Evolutionary conservation across 768 basidiomycete genomes (phyloP), one percentile per base, ranked within the genome.

Genomic region (Hypholoma sublateritium): DNA sequence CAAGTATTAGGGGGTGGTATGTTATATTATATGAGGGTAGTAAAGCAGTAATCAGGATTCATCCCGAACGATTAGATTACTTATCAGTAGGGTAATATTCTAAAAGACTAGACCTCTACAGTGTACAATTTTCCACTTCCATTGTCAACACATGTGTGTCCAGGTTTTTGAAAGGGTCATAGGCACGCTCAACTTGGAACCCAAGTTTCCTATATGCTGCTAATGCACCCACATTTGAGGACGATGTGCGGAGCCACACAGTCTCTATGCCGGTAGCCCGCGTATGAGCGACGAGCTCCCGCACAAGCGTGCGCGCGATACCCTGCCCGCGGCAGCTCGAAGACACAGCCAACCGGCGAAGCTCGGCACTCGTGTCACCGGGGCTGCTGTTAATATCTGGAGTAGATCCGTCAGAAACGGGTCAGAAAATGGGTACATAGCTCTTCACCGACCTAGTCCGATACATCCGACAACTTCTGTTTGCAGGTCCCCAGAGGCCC

Each of bases 261-360:
- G 28, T 45, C 22, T 57, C 45, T 0, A 64, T 14, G 1, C 52
- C 56, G 16, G 58, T 45, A 21, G 7, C 32, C 17, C 50, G 49
- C 5, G 67, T 67, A 35, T 67, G 65, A 4, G 36, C 50, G 5
- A 69, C 53, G 6, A 61, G 36, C 5, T 48, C 50, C 0, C 44
- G 50, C 11, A 69, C 43, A 3, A 70, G 64, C 19, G 17, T 42
- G 7, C 47, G 50, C 7, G 57, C 70, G 9, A 72, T 54, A 1
- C 68, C 62, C 4, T 56, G 60, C 50, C 67, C 53, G 8, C 67
- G 65, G 47, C 65, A 56, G n/a, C 32, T 48, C 13, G 49, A 42
- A 1, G 67, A 66, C 2, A 70, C 68, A 9, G 67, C 61, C 61
- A 72, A 60, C 7, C 69, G 65, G 13, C 69, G 67, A 16, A 72